Conservation (phyloP, 495 filamentous ascomycete species). For the Tuber magnatum region DNA sequence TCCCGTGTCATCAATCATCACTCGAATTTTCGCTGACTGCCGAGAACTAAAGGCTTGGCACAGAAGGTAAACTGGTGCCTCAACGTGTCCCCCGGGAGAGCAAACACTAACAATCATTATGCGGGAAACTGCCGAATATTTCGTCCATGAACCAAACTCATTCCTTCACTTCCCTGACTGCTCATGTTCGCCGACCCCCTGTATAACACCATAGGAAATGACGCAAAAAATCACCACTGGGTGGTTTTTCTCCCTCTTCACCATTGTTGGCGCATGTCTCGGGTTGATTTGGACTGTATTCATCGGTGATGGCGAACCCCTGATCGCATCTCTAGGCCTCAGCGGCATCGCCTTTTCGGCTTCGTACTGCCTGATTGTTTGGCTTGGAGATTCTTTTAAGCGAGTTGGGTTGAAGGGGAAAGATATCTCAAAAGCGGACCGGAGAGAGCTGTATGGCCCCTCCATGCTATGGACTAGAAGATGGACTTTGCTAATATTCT, state of each 20-base stretch:
- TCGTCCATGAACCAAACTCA: not conserved
- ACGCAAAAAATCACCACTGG: constrained; percentile 37
- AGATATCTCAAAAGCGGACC: constrained; percentile 73
- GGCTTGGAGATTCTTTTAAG: constrained; percentile 89
- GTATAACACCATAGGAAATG: constrained; percentile 14
- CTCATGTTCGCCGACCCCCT: constrained; percentile 16
- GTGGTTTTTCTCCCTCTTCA: constrained; percentile 50
- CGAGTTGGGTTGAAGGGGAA: constrained; percentile 81
- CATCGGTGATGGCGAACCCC: constrained; percentile 74
- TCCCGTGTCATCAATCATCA: not conserved
- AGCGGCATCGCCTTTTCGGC: constrained; percentile 74
- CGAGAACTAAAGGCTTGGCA: not conserved
- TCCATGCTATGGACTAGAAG: constrained; percentile 7
- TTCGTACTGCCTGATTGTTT: constrained; percentile 76
- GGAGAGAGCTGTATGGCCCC: constrained; percentile 59
- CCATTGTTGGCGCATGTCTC: constrained; percentile 61
- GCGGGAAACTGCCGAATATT: constrained; percentile 3
- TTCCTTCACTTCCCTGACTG: not conserved
- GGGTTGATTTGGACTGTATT: constrained; percentile 76
- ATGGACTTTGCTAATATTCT: constrained; percentile 32
- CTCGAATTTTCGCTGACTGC: not conserved
- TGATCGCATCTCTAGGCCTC: constrained; percentile 80
- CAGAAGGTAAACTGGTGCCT: constrained; percentile 8
- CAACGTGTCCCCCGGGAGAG: constrained; percentile 31
- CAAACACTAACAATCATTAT: constrained; percentile 2